Percentiles rank a stretch among this genome's conserved stretches.
Evolutionary conservation across 2,329 filamentous ascomycete genomes (phyloP).

Genomic region (Colletotrichum lindemuthianum): DNA sequence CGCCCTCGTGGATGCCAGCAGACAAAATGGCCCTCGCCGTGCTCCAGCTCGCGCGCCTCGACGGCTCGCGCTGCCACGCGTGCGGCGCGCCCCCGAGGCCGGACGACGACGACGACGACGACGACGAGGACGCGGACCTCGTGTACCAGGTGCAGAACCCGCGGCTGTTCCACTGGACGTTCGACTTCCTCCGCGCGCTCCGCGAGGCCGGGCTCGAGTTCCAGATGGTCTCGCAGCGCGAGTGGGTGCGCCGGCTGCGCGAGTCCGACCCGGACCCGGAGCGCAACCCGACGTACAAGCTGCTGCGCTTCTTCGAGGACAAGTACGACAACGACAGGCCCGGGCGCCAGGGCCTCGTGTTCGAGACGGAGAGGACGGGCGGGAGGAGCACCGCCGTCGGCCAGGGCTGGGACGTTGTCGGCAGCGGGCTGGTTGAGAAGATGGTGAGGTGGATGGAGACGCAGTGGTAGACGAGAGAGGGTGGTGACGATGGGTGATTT

Average conservation of each 20-base stretch:
- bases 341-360: slow-evolving; percentile 48
- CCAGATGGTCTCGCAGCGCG: slow-evolving; percentile 51
- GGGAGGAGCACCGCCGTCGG: slow-evolving; percentile 45
- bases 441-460: slow-evolving; percentile 47
- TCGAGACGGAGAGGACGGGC: slow-evolving; percentile 49
- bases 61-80: slow-evolving; percentile 41
- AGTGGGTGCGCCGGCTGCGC: slow-evolving; percentile 57
- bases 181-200: slow-evolving; percentile 62
- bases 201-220: slow-evolving; percentile 56
- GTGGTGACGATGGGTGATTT: not conserved
- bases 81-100: slow-evolving; percentile 38
- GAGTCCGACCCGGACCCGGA: slow-evolving; percentile 57
- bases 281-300: slow-evolving; percentile 61
- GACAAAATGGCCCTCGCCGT: slow-evolving; percentile 48
- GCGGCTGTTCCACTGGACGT: slow-evolving; percentile 58
- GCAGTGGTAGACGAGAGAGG: slow-evolving; percentile 32
- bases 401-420: slow-evolving; percentile 48
- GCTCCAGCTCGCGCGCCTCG: slow-evolving; percentile 44
- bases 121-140: slow-evolving; percentile 37
- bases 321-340: slow-evolving; percentile 60
- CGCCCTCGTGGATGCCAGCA: slow-evolving; percentile 51
- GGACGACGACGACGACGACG: slow-evolving; percentile 28
- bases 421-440: slow-evolving; percentile 49
- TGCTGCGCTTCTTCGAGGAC: slow-evolving; percentile 60
- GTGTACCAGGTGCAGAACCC: slow-evolving; percentile 66